Evolutionary conservation across 805 yeast species (phyloP).

Genomic region (Yamadazyma sp.): DNA sequence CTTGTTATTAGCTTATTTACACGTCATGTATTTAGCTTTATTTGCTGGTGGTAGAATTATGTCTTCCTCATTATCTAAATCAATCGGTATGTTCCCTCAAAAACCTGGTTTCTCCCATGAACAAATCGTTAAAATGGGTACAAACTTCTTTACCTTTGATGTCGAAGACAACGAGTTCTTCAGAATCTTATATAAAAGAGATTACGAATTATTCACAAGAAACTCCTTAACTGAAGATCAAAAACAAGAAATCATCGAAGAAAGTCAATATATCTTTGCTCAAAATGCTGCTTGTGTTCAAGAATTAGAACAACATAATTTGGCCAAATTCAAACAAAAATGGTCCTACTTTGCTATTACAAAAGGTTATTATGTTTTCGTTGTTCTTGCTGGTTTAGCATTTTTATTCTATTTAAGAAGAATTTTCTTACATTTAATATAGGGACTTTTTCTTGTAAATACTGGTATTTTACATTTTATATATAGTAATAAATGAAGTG

Average conservation of each 20-base stretch:
- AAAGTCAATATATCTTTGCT: slow-evolving; percentile 61
- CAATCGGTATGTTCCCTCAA: slow-evolving; percentile 73
- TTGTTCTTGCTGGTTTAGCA: slow-evolving; percentile 30
- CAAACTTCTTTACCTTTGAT: slow-evolving; percentile 70
- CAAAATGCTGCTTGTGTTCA: slow-evolving; percentile 58
- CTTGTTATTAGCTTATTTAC: slow-evolving; percentile 74
- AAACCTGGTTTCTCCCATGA: slow-evolving; percentile 62
- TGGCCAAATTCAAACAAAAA: slow-evolving; percentile 51
- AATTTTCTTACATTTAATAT: slow-evolving; percentile 17
- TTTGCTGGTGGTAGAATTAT: slow-evolving; percentile 84
- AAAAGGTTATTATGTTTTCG: slow-evolving; percentile 47
- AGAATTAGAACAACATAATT: slow-evolving; percentile 68
- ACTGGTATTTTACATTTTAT: background rate
- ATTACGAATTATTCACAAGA: slow-evolving; percentile 75
- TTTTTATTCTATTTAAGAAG: slow-evolving; percentile 34
- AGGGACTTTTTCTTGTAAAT: slow-evolving; percentile 1
- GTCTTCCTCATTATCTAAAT: slow-evolving; percentile 61
- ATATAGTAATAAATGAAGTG: background rate
- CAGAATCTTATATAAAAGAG: slow-evolving; percentile 65
- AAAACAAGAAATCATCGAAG: slow-evolving; percentile 66
- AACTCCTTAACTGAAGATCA: slow-evolving; percentile 65
- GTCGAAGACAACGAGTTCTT: slow-evolving; percentile 64
- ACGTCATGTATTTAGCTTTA: slow-evolving; percentile 78
- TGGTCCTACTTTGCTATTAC: slow-evolving; percentile 53
- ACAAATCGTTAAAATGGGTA: slow-evolving; percentile 59